phyloP scores from a whole-genome alignment of 1,284 basidiomycete species.

The Tetrapyrgos nigripes region DNA sequence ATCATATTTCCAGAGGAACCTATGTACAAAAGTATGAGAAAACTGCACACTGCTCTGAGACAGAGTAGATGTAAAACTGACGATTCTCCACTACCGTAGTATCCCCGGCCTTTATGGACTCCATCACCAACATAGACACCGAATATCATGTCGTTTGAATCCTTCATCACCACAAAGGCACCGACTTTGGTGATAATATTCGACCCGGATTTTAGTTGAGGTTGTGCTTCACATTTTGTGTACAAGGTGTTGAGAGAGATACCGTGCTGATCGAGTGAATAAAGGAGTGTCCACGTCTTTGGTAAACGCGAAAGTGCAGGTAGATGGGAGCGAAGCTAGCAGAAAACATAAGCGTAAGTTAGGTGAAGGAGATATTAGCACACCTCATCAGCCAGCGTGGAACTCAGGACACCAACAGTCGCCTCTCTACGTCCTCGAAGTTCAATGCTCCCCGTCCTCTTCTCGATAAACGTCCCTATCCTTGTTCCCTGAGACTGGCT shows the following conservation, averaged over 20 bases:
- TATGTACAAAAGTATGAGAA: conserved; percentile 31
- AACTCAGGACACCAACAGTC: conserved; percentile 62
- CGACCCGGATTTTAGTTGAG: conserved; percentile 1
- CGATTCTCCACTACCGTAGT: conserved; percentile 89
- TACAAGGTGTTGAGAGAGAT: conserved; percentile 93
- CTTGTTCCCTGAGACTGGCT: conserved; percentile 7
- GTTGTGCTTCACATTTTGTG: conserved; percentile 57
- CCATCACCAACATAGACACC: conserved; percentile 86
- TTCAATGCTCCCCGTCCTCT: conserved; percentile 50
- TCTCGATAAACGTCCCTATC: conserved; percentile 47
- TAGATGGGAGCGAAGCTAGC: conserved; percentile 73
- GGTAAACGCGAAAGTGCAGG: conserved; percentile 85
- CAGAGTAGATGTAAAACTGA: conserved; percentile 46
- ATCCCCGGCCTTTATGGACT: conserved; percentile 66
- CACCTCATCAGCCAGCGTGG: conserved; percentile 66
- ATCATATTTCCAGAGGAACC: conserved; percentile 77
- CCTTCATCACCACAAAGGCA: conserved; percentile 64
- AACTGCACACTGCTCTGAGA: not conserved
- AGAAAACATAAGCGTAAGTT: conserved; percentile 1
- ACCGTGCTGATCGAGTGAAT: conserved; percentile 95
- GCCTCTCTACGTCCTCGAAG: conserved; percentile 59
- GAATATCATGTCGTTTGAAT: conserved; percentile 69
- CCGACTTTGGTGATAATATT: conserved; percentile 37
- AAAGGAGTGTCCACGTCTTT: conserved; percentile 85
- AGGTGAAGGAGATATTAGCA: conserved; percentile 24